Base-by-base conservation (phyloP, 768 basidiomycete species). In the Crepidotus variabilis region DNA sequence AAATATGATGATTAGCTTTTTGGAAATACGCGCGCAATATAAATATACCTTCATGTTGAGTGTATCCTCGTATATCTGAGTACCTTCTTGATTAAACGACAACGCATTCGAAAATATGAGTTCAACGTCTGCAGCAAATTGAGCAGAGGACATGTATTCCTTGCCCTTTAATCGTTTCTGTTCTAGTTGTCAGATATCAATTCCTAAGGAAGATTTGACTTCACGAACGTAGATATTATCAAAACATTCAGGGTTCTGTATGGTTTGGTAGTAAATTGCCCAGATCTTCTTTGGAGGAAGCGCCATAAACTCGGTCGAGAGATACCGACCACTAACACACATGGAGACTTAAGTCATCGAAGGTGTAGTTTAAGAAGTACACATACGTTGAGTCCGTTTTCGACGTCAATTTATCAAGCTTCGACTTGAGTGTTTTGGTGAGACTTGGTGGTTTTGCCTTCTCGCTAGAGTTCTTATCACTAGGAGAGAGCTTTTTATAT, bases 101-200 rank as follows among this genome's bases (percentile, higher is more conserved):
- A 92, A 77, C 9, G 94, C 95, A 67, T 98, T 98, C 6, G 84
- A 81, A 71, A 94, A 96, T 22, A 98, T 88, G 43, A 94, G 80
- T 63, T 94, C 92, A 13, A 95, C 88, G 57, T 98, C 95, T 8
- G 82, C 83, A 46, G 88, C 87, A 65, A 95, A 96, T 22, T 88
- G 86, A 3, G 79, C 75, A 5, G 82, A 73, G 1, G 77, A 80
- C 20, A 67, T 64, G 66, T 96, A 98, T 61, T 89, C 86, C 67
- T 92, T 90, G 55, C 83, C 83, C 65, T 91, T 87, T 60, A 96
- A 75, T 50, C 82, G 84, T 82, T 86, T 87, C 94, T 98, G 62
- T 24, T 32, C 18, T 22, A 14, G 60, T 22, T n/a, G 39, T 60
- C 6, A 63, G 55, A 52, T 47, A 45, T 35, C 50, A n/a, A 4